Base-by-base conservation (phyloP, 1,139 yeast species). In the Saccharomyces hybrid region DNA sequence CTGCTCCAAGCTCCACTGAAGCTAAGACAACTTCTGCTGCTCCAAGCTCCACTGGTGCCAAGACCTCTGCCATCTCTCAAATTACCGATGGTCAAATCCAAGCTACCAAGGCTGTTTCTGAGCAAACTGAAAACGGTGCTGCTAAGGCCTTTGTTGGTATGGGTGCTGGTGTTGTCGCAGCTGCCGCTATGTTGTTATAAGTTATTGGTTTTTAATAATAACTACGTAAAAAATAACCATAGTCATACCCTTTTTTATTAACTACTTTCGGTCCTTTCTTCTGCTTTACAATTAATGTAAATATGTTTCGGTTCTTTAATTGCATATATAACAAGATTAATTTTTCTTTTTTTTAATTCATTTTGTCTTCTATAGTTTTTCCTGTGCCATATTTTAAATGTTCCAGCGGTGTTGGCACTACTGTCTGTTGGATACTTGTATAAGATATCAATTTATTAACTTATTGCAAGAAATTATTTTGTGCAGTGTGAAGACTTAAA, bases 31-130 rank as follows among this genome's bases (percentile, higher is more conserved):
- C 38, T 16, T 16, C 44, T 4, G 44, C 50, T 30, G 28, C 26
- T 13, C 14, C 14, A 23, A 23, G 25, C 25, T 23, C 25, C 25
- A 23, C 25, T 23, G 25, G 25, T 23, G 31, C 50, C 16, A 48
- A 56, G 28, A 51, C 60, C 16, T 50, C 68, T n/a, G 54, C 63
- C 26, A 46, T 49, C 51, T 49, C 51, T 34, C 51, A 49, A 49
- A 32, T 49, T 41, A 28, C 38, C 16, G 52, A 50, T 25, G 52
- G 52, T 50, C 52, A 50, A 50, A 28, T 49, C 51, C 51, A 49
- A 49, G 51, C 51, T 7, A 38, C 44, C 25, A 38, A 38, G 13
- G 16, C 44, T 9, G 44, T 38, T 38, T 16, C 44, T 38, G 28
- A 30, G 16, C 52, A 50, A 50, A 50, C 52, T 46, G 52, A 42